Evolutionary conservation across 768 basidiomycete genomes (phyloP), one percentile per base, ranked within the genome.

Genomic region (Daedaleopsis sinensis): DNA sequence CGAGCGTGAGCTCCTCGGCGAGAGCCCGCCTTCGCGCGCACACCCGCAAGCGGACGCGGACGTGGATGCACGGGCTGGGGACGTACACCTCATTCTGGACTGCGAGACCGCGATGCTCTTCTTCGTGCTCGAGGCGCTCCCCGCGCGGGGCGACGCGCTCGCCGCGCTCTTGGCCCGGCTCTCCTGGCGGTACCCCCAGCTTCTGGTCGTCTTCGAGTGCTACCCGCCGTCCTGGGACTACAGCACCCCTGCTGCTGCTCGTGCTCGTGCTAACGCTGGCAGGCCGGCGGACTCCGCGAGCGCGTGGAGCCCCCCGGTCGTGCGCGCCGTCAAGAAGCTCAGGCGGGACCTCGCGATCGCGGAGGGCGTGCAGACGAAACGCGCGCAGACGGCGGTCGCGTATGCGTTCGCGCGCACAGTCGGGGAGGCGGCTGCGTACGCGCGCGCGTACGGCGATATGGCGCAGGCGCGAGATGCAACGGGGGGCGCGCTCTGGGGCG

Each of bases 281-380:
- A 62, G 55, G 51, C 49, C 69, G 2, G 57, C 63, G 27, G 50
- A 46, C 4, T 18, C 37, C 18, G 62, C 63, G 23, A 59, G 52
- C 47, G 56, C 50, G 5, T 91, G 87, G 67, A 83, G 88, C 0
- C 84, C 85, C 3, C 87, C 89, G 0, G 80, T 89, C 42, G 65
- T 90, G 58, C 91, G 88, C 64, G 85, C 89, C 0, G 75, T 93
- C 66, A 86, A 83, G 72, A 89, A 83, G 69, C 80, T 94, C 35
- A 76, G 84, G 58, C 77, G 91, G 55, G 83, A 85, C 63, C 54
- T 93, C 23, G 79, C 73, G 23, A 84, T 94, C 16, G 78, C 83
- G 0, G 87, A 88, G 61, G 89, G 81, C 1, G 86, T 78, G 64
- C 79, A 79, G 48, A 78, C 77, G 47, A 87, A 87, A 70, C 66